Evolutionary conservation across 192 early-diverging fungal species (phyloP), one percentile per base, ranked within the genome.

Genomic region (Obelidium mucronatum): DNA sequence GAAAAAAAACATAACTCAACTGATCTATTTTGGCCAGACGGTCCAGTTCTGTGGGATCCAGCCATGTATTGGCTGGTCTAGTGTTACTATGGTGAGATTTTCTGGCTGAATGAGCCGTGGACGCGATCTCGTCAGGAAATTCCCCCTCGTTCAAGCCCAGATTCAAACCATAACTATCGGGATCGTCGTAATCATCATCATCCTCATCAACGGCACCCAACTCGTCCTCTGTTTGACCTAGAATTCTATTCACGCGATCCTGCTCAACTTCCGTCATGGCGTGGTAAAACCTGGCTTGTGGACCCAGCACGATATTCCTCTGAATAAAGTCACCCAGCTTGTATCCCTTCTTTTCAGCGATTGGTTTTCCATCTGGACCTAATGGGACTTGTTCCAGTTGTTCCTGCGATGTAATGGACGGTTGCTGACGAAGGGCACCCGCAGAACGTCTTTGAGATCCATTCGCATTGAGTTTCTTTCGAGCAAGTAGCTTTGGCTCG

Each of bases 301-400:
- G n/a, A n/a, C n/a, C n/a, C n/a, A n/a, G n/a, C n/a, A n/a, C n/a
- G n/a, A n/a, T n/a, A n/a, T n/a, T n/a, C n/a, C 86, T 48, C 53
- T 81, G 68, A 39, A 85, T 83, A 55, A 87, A 85, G 75, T 87
- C 75, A 1, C 86, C 86, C 30, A 73, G 64, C 48, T 75, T 75
- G 72, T 87, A 83, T 31, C 78, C 79, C 3, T 28, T 40, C n/a
- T n/a, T n/a, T n/a, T n/a, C n/a, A n/a, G n/a, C n/a, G n/a, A n/a
- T n/a, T n/a, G n/a, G n/a, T n/a, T n/a, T n/a, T n/a, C n/a, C n/a
- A n/a, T n/a, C n/a, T n/a, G n/a, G n/a, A n/a, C n/a, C n/a, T n/a
- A n/a, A n/a, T n/a, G n/a, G n/a, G n/a, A n/a, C n/a, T n/a, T n/a
- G n/a, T n/a, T n/a, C n/a, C n/a, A n/a, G n/a, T n/a, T n/a, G n/a